Percentiles rank a stretch among this genome's conserved stretches.
Evolutionary conservation across 768 basidiomycete genomes (phyloP).

Genomic region (Rhodosporidiobolus sp.): DNA sequence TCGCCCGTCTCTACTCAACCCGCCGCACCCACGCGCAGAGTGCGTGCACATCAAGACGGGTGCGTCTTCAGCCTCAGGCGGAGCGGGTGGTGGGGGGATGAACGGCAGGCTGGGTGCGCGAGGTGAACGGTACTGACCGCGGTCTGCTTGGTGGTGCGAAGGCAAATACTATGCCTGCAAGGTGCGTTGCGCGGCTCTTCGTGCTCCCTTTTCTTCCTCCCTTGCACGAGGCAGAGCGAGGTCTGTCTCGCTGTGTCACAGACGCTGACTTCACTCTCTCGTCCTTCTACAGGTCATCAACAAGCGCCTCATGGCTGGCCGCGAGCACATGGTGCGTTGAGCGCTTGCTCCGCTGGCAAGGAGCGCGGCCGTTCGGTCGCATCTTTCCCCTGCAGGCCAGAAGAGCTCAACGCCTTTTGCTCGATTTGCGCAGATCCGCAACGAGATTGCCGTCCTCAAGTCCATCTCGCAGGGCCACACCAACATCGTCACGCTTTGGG

Average conservation of each 20-base stretch:
- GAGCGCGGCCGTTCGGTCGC: not conserved
- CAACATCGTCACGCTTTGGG: conserved; percentile 73
- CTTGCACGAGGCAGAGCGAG: not conserved
- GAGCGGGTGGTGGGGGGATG: not conserved
- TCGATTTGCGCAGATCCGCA: conserved; percentile 65
- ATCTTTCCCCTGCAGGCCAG: too few relatives aligned
- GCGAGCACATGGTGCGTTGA: conserved; percentile 85
- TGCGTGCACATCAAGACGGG: conserved; percentile 40
- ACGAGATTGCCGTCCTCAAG: conserved; percentile 94
- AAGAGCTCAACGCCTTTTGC: not conserved
- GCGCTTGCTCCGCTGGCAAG: too few relatives aligned
- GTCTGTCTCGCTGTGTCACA: too few relatives aligned
- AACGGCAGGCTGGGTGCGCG: too few relatives aligned
- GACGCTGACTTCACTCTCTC: not conserved
- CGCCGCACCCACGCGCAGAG: not conserved
- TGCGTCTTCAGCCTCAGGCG: not conserved
- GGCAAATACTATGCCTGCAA: conserved; percentile 97
- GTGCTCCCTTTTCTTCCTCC: not conserved
- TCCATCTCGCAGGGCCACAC: conserved; percentile 80
- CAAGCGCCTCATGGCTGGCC: conserved; percentile 97
- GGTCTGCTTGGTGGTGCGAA: conserved; percentile 54
- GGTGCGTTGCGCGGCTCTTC: conserved; percentile 24
- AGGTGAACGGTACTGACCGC: too few relatives aligned
- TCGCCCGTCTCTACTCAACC: not conserved
- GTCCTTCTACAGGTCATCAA: conserved; percentile 66